These are phyloP conservation scores for Suillus brevipes DNA, from an alignment of 768 basidiomycete genomes.

Conservation along the genomic window DNA sequence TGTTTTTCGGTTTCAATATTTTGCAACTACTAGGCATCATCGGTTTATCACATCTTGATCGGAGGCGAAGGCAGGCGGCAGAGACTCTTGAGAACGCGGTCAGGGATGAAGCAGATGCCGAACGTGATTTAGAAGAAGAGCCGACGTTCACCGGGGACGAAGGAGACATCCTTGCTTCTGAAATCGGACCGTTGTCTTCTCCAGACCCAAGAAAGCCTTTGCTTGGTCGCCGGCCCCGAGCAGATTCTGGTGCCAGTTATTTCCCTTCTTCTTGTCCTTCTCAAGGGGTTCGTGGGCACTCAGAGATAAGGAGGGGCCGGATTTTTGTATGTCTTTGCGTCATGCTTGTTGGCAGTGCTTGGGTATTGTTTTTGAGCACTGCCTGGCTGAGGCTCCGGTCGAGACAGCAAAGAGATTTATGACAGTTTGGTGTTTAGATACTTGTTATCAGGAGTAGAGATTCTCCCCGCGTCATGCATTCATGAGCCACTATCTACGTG, in stretches of 20 bases:
- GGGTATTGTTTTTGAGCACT: constrained; percentile 64
- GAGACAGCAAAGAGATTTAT: constrained; percentile 33
- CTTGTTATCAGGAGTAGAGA: background rate
- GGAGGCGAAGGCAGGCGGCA: constrained; percentile 34
- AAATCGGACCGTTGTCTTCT: constrained; percentile 6
- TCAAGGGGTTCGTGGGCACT: constrained; percentile 22
- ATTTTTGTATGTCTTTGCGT: constrained; percentile 46
- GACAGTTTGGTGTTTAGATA: constrained; percentile 2
- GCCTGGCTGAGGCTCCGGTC: constrained; percentile 58
- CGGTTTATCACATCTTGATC: constrained; percentile 49
- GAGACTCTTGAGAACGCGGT: background rate
- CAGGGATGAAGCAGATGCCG: background rate
- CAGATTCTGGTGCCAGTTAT: constrained; percentile 2
- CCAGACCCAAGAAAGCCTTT: constrained; percentile 17
- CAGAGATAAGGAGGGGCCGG: constrained; percentile 49
- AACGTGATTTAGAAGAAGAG: constrained; percentile 3
- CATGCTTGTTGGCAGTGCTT: constrained; percentile 49
- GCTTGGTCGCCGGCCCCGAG: constrained; percentile 3
- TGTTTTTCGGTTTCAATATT: constrained; percentile 57
- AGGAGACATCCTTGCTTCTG: constrained; percentile 10
- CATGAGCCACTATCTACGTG: background rate
- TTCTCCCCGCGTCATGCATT: background rate
- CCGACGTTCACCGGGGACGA: constrained; percentile 3
- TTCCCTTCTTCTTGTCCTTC: constrained; percentile 15
- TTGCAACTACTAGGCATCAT: constrained; percentile 55